Conservation (phyloP, 164 flowering plant species). For the Nelumbo lutea region DNA sequence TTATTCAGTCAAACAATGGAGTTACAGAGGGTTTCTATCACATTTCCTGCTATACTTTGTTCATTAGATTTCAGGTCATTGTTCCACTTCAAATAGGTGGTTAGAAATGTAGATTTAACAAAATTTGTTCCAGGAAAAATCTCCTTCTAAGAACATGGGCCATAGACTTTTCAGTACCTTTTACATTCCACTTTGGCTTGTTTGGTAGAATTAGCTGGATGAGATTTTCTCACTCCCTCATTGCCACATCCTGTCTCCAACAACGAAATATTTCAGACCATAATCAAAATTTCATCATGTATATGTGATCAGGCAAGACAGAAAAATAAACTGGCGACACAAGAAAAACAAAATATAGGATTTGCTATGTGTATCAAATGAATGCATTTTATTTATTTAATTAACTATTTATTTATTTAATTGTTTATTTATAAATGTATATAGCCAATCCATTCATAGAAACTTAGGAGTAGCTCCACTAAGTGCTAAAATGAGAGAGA, state of each 20-base stretch:
- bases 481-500: no score
- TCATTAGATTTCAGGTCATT: background rate
- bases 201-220: constrained; percentile 7
- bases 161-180: constrained; percentile 9
- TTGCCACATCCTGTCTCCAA: constrained; percentile 14
- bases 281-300: background rate
- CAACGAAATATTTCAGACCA: constrained; percentile 4
- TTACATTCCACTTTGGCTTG: constrained; percentile 4
- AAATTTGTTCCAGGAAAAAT: background rate
- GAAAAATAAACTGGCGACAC: background rate
- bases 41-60: background rate
- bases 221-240: constrained; percentile 12
- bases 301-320: background rate
- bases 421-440: no score
- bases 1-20: background rate
- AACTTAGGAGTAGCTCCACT: no score
- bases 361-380: no score
- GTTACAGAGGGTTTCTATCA: background rate
- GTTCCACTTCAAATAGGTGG: background rate
- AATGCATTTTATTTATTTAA: no score
- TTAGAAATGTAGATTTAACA: background rate
- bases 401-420: background rate
- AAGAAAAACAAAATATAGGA: no score
- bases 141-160: background rate
- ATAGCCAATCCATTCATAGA: no score